Evolutionary conservation across 2,329 filamentous ascomycete genomes (phyloP).

Genomic region (Seiridium unicorne): DNA sequence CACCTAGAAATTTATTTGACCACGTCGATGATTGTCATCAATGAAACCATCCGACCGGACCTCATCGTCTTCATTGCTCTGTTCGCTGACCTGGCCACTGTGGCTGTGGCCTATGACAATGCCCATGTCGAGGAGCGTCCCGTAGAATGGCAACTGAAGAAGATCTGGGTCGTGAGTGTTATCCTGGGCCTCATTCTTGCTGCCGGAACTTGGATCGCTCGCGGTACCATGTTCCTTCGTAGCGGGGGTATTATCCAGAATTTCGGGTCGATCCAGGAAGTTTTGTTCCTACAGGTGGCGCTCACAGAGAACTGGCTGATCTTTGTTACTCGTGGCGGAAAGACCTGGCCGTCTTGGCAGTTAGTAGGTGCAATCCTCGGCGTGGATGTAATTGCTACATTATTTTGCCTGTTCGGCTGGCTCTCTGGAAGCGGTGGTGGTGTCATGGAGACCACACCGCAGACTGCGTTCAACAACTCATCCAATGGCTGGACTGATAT

Average conservation of each 20-base stretch:
- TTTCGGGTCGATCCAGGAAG: conserved; percentile 72
- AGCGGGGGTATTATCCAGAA: conserved; percentile 74
- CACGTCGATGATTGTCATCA: conserved; percentile 76
- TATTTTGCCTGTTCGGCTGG: conserved; percentile 77
- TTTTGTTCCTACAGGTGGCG: conserved; percentile 71
- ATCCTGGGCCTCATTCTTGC: conserved; percentile 68
- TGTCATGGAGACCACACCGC: conserved; percentile 28
- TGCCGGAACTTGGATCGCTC: conserved; percentile 70
- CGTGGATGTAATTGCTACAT: conserved; percentile 69
- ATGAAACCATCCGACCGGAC: conserved; percentile 70
- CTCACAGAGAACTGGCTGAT: conserved; percentile 78
- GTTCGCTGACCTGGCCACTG: conserved; percentile 77
- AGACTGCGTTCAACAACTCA: conserved; percentile 30
- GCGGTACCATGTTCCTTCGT: conserved; percentile 65
- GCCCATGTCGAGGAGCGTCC: conserved; percentile 73
- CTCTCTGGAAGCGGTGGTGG: conserved; percentile 41
- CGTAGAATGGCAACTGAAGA: conserved; percentile 78
- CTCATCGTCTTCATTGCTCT: conserved; percentile 78
- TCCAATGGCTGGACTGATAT: conserved; percentile 42
- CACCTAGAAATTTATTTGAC: conserved; percentile 76
- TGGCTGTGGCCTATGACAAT: conserved; percentile 77
- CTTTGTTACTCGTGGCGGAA: conserved; percentile 71
- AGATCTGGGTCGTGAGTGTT: conserved; percentile 77
- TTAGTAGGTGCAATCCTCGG: conserved; percentile 68
- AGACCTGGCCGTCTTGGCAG: conserved; percentile 75